phyloP scores from a whole-genome alignment of 2,329 filamentous ascomycete species.

The Stagonosporopsis cucurbitacearum region DNA sequence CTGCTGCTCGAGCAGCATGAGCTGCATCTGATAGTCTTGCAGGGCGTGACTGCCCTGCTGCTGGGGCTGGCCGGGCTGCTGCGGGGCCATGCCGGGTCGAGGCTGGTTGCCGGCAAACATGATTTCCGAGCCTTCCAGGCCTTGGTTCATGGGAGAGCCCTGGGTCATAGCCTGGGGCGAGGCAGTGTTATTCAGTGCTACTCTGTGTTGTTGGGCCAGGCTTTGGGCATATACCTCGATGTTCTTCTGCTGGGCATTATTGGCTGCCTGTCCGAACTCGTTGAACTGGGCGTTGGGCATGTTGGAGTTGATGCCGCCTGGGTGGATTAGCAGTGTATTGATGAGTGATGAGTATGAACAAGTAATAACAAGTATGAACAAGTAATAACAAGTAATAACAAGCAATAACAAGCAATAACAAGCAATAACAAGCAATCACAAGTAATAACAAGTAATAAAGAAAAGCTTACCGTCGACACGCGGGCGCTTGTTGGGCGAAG shows the following conservation, averaged over 20 bases:
- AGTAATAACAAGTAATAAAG: too few species aligned
- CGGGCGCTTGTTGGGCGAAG: slow-evolving; percentile 89
- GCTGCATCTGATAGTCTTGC: slow-evolving; percentile 88
- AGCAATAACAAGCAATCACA: too few species aligned
- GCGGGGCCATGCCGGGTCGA: slow-evolving; percentile 65
- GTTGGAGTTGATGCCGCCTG: slow-evolving; percentile 76
- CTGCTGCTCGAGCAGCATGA: slow-evolving; percentile 86
- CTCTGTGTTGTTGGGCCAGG: slow-evolving; percentile 80
- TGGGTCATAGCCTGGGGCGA: slow-evolving; percentile 81
- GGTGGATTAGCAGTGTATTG: slow-evolving; percentile 44
- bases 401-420: too few species aligned
- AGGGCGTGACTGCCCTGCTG: slow-evolving; percentile 76
- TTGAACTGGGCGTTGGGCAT: slow-evolving; percentile 80
- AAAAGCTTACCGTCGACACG: slow-evolving; percentile 71
- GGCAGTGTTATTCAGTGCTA: slow-evolving; percentile 80
- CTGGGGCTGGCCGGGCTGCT: slow-evolving; percentile 55
- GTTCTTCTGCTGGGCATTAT: slow-evolving; percentile 76
- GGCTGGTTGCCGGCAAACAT: slow-evolving; percentile 46
- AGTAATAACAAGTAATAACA: too few species aligned
- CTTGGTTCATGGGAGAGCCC: slow-evolving; percentile 81
- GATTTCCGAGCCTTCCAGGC: slow-evolving; percentile 43
- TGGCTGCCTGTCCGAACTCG: slow-evolving; percentile 60
- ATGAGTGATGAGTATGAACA: too few species aligned
- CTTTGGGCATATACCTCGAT: slow-evolving; percentile 87
- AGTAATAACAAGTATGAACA: too few species aligned